A percentile compares a stretch with the other conserved stretches of the same genome.
Conservation (phyloP, 1,284 basidiomycete genomes). For the Ganoderma multipileum region DNA sequence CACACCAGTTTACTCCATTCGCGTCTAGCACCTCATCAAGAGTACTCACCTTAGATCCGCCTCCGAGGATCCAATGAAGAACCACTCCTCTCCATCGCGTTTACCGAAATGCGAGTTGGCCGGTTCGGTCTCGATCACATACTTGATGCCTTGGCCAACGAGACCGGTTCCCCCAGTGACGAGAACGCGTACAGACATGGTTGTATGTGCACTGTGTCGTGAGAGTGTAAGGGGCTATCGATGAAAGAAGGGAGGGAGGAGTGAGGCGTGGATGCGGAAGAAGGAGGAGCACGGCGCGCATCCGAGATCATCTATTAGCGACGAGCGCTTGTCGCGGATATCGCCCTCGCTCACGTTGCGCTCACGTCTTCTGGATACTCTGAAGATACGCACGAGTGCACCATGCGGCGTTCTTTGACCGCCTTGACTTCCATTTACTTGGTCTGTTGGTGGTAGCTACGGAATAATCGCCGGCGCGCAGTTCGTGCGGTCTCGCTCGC, state of each 20-base stretch:
- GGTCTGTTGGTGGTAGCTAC: too few species aligned
- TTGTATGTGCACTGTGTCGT: too few species aligned
- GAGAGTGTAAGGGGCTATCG: constrained; percentile 5
- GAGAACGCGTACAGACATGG: constrained; percentile 59
- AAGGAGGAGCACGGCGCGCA: background rate
- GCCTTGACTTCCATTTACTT: too few species aligned
- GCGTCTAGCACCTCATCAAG: background rate
- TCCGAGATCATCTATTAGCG: background rate
- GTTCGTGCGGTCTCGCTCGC: background rate
- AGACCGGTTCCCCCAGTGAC: constrained; percentile 89
- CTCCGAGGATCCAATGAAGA: constrained; percentile 80
- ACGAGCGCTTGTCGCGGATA: constrained; percentile 1
- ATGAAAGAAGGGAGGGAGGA: constrained; percentile 8
- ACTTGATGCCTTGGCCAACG: constrained; percentile 82
- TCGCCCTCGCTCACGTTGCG: background rate
- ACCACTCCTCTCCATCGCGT: constrained; percentile 79
- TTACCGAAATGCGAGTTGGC: constrained; percentile 81
- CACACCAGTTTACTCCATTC: background rate
- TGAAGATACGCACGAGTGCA: too few species aligned
- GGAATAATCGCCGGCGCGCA: background rate
- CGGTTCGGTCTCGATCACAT: constrained; percentile 81
- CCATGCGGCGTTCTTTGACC: too few species aligned
- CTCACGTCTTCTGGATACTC: background rate
- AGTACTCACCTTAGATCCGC: constrained; percentile 73
- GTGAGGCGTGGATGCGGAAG: background rate